Evolutionary conservation across 805 yeast species (phyloP), one percentile per base, ranked within the genome.

Genomic region (Wickerhamomyces chambardii): DNA sequence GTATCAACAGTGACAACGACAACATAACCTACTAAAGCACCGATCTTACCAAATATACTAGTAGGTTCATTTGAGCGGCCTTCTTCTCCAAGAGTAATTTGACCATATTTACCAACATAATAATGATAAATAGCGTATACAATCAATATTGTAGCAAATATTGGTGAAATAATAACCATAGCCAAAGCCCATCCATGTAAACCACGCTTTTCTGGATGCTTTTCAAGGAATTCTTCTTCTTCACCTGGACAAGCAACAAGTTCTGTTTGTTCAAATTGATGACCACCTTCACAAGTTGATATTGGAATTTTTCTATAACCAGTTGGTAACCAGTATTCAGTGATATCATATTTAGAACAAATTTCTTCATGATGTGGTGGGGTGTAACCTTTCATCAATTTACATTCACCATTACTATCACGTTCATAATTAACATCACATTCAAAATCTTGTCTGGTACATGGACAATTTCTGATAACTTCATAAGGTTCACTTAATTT

Each of bases 271-370:
- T 84, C 97, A 35, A 84, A 69, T 38, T 69, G 66, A 36, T 74
- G 58, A 4, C 97, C 97, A 17, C 86, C 94, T 30, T 63, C 68
- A 63, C 98, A 92, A 0, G 95, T 84, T 11, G 92, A 79, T 37
- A 84, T 54, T 2, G 95, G 92, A 19, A 89, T 71, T 47, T 75
- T 77, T 54, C 98, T 75, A 57, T 92, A 92, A 1, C 97, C 98
- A 1, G 97, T 87, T 14, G 95, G 86, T 45, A 80, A 80, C 66
- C 78, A 84, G 55, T 75, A 89, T 52, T 84, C 87, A 41, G 78
- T 63, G 1, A 69, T 67, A 30, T 66, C 68, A 4, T 73, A 64
- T 37, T 68, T 64, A 36, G 63, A 66, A 56, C 97, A 85, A 36
- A 71, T 66, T 38, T 68, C 71, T 19, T 69, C 59, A 37, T 78